A percentile compares a stretch with the other conserved stretches of the same genome.
Conservation (phyloP, 106 monocot genomes). For the Apostasia shenzhenica region DNA sequence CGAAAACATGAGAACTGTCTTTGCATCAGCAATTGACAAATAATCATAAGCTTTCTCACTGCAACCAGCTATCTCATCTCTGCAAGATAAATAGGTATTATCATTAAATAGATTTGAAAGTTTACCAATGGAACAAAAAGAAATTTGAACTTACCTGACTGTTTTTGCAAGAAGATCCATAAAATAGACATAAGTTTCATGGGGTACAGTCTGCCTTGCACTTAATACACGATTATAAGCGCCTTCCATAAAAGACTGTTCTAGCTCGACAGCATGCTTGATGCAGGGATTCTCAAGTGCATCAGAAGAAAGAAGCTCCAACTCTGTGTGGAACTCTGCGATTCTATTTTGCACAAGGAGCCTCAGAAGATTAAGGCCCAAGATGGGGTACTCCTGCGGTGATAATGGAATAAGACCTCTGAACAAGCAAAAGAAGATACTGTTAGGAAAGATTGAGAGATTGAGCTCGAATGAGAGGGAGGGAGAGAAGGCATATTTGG, state of each 20-base stretch:
- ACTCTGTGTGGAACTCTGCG: slow-evolving; percentile 92
- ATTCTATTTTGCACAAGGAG: slow-evolving; percentile 94
- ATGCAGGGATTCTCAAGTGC: slow-evolving; percentile 87
- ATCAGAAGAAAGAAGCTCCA: slow-evolving; percentile 68
- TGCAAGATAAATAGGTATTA: slow-evolving; percentile 18
- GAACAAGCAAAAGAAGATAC: slow-evolving; percentile 3
- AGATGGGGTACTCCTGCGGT: slow-evolving; percentile 74
- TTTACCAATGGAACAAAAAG: neutral
- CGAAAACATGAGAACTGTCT: slow-evolving; percentile 83
- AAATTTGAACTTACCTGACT: slow-evolving; percentile 40
- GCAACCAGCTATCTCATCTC: slow-evolving; percentile 96
- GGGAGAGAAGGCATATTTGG: neutral
- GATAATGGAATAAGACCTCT: slow-evolving; percentile 73
- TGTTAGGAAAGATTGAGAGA: neutral
- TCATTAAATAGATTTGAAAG: neutral
- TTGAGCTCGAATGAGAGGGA: neutral
- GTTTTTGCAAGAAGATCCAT: slow-evolving; percentile 98
- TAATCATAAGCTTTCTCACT: slow-evolving; percentile 97
- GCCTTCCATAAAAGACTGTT: slow-evolving; percentile 98
- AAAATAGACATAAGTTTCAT: slow-evolving; percentile 92
- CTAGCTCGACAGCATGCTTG: slow-evolving; percentile 87
- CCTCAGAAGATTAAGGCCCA: slow-evolving; percentile 95
- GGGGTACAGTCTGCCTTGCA: slow-evolving; percentile 83
- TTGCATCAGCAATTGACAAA: slow-evolving; percentile 63
- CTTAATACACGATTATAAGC: slow-evolving; percentile 85